Evolutionary conservation across 768 basidiomycete species (phyloP).

Genomic region (Leccinum boreale): DNA sequence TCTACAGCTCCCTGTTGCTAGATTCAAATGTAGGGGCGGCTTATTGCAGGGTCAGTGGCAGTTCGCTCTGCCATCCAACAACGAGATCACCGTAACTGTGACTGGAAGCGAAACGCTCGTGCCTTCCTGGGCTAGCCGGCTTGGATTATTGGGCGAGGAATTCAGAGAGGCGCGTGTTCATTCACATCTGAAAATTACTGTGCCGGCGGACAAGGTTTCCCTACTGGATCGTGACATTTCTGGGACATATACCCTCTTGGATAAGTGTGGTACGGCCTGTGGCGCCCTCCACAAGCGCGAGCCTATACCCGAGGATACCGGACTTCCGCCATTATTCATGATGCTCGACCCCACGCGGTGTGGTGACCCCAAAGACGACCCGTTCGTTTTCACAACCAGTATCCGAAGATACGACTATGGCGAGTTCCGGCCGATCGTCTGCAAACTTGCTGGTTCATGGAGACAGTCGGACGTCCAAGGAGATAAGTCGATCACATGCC

Average conservation of each 20-base stretch:
- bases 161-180: slow-evolving; percentile 68
- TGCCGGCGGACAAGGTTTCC: slow-evolving; percentile 42
- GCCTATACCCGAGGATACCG: slow-evolving; percentile 37
- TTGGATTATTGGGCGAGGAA: slow-evolving; percentile 66
- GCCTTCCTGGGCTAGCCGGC: slow-evolving; percentile 79
- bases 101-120: slow-evolving; percentile 59
- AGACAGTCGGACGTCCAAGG: slow-evolving; percentile 58
- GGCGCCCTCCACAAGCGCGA: slow-evolving; percentile 73
- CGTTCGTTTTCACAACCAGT: slow-evolving; percentile 80
- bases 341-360: slow-evolving; percentile 84
- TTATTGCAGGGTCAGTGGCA: slow-evolving; percentile 78
- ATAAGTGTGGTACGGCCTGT: slow-evolving; percentile 88
- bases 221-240: slow-evolving; percentile 77
- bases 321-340: slow-evolving; percentile 62
- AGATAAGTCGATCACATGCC: slow-evolving; percentile 49
- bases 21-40: slow-evolving; percentile 53
- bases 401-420: slow-evolving; percentile 78
- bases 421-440: slow-evolving; percentile 74
- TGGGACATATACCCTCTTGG: slow-evolving; percentile 73
- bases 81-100: slow-evolving; percentile 57
- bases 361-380: slow-evolving; percentile 71
- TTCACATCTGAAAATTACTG: slow-evolving; percentile 61
- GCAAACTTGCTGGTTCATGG: slow-evolving; percentile 74
- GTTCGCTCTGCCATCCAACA: slow-evolving; percentile 65
- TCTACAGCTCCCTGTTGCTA: slow-evolving; percentile 73